Percentiles rank a stretch among this genome's conserved stretches.
Conservation (phyloP, 2,329 filamentous ascomycete genomes). For the Aspergillus sp. region DNA sequence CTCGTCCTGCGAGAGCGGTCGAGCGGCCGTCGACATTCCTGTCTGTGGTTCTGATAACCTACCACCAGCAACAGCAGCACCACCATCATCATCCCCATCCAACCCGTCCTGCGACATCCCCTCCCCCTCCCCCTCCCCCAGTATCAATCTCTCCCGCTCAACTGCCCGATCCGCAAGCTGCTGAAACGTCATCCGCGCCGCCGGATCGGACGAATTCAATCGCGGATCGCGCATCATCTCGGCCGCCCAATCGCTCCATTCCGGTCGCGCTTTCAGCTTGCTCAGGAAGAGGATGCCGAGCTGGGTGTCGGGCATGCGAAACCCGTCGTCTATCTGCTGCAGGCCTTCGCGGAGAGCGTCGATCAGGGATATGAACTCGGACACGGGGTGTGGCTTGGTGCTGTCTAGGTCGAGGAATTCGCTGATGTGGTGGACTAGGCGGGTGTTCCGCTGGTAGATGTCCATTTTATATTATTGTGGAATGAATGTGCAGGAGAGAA, state of each 20-base stretch:
- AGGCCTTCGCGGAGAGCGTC: slow-evolving; percentile 20
- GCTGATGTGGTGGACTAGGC: slow-evolving; percentile 19
- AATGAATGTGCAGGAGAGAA: too few species aligned
- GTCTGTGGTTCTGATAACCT: slow-evolving; percentile 1
- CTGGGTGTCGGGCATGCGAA: slow-evolving; percentile 15
- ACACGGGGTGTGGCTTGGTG: slow-evolving; percentile 13
- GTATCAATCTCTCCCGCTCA: slow-evolving; percentile 11
- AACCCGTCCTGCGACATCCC: neutral
- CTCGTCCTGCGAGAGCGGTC: slow-evolving; percentile 15
- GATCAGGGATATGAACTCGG: slow-evolving; percentile 19
- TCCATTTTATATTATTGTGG: too few species aligned
- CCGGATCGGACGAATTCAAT: slow-evolving; percentile 10
- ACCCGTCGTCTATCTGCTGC: slow-evolving; percentile 16
- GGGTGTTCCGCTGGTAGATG: slow-evolving; percentile 18
- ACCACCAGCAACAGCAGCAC: neutral
- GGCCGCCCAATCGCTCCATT: slow-evolving; percentile 18
- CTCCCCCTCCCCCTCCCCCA: slow-evolving; percentile 1
- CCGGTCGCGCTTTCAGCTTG: slow-evolving; percentile 15
- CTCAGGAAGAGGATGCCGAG: slow-evolving; percentile 18
- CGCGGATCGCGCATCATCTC: slow-evolving; percentile 16
- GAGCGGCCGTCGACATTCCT: neutral
- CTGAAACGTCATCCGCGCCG: slow-evolving; percentile 13
- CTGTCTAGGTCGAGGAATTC: slow-evolving; percentile 21
- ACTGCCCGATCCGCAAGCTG: slow-evolving; percentile 15
- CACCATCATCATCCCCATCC: slow-evolving; percentile 1